Conservation (phyloP, 495 filamentous ascomycete genomes). For the Neurospora sublineolata region DNA sequence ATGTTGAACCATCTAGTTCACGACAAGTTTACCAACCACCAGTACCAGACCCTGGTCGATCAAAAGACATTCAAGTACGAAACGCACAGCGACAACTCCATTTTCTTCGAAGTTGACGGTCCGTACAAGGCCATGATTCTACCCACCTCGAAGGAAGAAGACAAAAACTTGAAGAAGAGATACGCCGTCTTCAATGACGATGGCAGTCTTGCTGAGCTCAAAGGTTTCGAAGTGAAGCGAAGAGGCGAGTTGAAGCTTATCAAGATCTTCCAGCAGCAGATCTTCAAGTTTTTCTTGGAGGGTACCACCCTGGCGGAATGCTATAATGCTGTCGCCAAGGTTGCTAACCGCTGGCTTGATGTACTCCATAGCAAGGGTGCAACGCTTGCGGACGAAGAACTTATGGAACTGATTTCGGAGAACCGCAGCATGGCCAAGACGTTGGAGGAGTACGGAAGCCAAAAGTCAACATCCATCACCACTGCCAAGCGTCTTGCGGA, state of each 20-base stretch:
- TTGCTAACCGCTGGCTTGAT: conserved; percentile 94
- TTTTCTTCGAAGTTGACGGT: conserved; percentile 98
- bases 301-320: conserved; percentile 77
- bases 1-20: conserved; percentile 99
- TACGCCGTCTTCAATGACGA: conserved; percentile 99
- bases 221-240: conserved; percentile 96
- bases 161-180: conserved; percentile 98
- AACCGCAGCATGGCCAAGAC: conserved; percentile 97
- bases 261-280: conserved; percentile 98
- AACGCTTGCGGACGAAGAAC: conserved; percentile 86
- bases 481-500: conserved; percentile 93
- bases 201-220: conserved; percentile 89
- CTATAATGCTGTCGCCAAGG: conserved; percentile 81
- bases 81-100: conserved; percentile 94
- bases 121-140: conserved; percentile 96
- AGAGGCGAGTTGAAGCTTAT: conserved; percentile 97
- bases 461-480: conserved; percentile 97
- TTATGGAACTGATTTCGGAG: conserved; percentile 97
- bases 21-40: conserved; percentile 87
- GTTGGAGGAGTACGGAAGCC: conserved; percentile 84
- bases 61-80: conserved; percentile 74
- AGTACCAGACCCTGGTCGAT: conserved; percentile 84
- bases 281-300: conserved; percentile 98
- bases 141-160: conserved; percentile 94
- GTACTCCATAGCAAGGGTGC: conserved; percentile 77